Percentiles rank a stretch among this genome's conserved stretches.
These are phyloP conservation scores for Dactylorhiza incarnata DNA, from an alignment of 106 monocot genomes.

Conservation along the genomic window DNA sequence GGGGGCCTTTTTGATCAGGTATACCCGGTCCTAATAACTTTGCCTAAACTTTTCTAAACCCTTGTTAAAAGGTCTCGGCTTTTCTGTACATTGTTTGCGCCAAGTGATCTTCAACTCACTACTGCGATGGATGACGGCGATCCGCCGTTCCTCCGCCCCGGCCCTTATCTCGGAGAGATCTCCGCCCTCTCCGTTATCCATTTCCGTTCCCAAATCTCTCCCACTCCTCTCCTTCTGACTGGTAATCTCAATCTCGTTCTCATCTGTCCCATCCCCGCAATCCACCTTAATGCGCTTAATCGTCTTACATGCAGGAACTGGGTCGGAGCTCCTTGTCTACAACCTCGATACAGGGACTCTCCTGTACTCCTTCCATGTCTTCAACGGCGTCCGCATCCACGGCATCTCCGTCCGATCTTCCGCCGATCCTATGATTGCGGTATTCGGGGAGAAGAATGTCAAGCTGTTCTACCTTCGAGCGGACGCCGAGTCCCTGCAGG, in stretches of 20 bases:
- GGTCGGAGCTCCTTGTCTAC: conserved; percentile 68
- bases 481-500: background rate
- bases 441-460: conserved; percentile 68
- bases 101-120: background rate
- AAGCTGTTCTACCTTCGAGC: conserved; percentile 43
- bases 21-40: no score
- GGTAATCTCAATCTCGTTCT: conserved; percentile 28
- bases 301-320: conserved; percentile 37
- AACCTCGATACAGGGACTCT: conserved; percentile 33
- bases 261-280: background rate
- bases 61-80: background rate
- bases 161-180: conserved; percentile 87
- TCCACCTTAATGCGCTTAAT: background rate
- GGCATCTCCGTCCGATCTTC: conserved; percentile 35
- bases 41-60: no score
- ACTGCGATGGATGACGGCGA: conserved; percentile 10
- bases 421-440: conserved; percentile 25
- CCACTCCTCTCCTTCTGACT: conserved; percentile 74
- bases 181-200: conserved; percentile 74
- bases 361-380: conserved; percentile 41
- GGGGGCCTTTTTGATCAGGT: no score
- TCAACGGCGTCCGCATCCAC: conserved; percentile 76
- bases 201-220: conserved; percentile 19
- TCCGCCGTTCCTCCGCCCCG: conserved; percentile 21
- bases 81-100: background rate